Evolutionary conservation across 73 alveolate genomes (phyloP).

Genomic region (Blepharisma japonicum): DNA sequence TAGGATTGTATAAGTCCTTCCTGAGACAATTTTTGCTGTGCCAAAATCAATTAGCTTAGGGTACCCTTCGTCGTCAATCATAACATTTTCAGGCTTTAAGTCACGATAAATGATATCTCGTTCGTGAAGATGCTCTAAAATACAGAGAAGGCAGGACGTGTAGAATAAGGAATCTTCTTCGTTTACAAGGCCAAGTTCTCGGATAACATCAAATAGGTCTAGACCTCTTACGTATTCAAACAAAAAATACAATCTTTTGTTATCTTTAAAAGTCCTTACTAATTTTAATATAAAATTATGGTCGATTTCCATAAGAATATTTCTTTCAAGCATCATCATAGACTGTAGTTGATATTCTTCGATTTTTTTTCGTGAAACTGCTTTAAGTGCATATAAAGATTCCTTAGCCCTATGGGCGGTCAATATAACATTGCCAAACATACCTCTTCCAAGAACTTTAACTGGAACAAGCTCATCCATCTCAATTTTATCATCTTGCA

Average conservation of each 20-base stretch:
- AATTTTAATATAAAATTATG: constrained; percentile 56
- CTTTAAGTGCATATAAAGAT: constrained; percentile 62
- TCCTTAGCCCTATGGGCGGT: constrained; percentile 47
- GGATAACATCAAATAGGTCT: constrained; percentile 52
- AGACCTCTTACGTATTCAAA: constrained; percentile 68
- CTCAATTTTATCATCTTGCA: constrained; percentile 60
- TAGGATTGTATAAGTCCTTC: constrained; percentile 56
- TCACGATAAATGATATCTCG: constrained; percentile 60
- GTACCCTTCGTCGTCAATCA: constrained; percentile 67
- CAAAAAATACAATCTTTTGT: constrained; percentile 53
- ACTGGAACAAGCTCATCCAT: constrained; percentile 62
- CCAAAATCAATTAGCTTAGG: constrained; percentile 68
- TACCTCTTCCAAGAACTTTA: constrained; percentile 68
- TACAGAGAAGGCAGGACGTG: constrained; percentile 51
- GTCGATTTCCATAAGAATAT: constrained; percentile 36
- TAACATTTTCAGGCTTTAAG: constrained; percentile 72
- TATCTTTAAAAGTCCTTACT: constrained; percentile 51
- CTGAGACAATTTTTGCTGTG: constrained; percentile 50
- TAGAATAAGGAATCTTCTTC: constrained; percentile 42
- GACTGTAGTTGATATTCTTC: constrained; percentile 44
- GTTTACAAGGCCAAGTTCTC: constrained; percentile 37
- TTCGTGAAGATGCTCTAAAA: constrained; percentile 69
- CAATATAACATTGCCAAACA: constrained; percentile 62
- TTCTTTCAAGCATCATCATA: constrained; percentile 47
- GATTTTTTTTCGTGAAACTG: constrained; percentile 42